Conservation (phyloP, 352 stramenopile genomes). For the Phytophthora lateralis region DNA sequence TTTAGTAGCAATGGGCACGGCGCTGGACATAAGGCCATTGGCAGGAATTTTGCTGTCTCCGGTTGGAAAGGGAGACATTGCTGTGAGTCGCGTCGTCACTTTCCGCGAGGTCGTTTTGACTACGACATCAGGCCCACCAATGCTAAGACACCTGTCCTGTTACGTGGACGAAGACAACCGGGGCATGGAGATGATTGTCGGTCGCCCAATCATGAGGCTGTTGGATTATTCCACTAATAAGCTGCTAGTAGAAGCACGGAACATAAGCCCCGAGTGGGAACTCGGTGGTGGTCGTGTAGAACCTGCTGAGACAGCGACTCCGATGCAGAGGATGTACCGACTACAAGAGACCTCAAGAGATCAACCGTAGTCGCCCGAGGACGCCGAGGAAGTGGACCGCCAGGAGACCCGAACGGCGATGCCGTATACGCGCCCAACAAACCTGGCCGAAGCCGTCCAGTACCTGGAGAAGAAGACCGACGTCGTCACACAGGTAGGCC, state of each 20-base stretch:
- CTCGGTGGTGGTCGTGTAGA: not conserved
- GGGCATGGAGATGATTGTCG: not conserved
- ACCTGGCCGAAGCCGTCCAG: not conserved
- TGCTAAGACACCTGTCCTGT: not conserved
- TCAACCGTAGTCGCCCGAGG: not conserved
- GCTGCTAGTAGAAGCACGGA: not conserved
- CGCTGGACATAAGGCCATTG: not conserved
- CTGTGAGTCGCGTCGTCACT: not conserved
- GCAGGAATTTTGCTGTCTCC: not conserved
- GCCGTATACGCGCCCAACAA: not conserved
- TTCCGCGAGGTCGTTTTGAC: not conserved
- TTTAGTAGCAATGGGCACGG: not conserved
- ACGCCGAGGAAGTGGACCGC: not conserved
- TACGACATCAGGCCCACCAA: not conserved
- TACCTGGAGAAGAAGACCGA: not conserved
- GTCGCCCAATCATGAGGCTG: not conserved
- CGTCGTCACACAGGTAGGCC: not conserved
- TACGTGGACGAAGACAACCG: not conserved
- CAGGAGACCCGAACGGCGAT: not conserved
- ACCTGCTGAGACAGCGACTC: not conserved
- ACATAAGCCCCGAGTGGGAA: not conserved
- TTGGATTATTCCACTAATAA: not conserved
- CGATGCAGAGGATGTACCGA: not conserved
- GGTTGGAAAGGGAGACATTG: not conserved
- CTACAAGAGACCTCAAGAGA: not conserved